Evolutionary conservation across 139 green algal species (phyloP), one percentile per base, ranked within the genome.

Genomic region (Spirogloea muscicola): DNA sequence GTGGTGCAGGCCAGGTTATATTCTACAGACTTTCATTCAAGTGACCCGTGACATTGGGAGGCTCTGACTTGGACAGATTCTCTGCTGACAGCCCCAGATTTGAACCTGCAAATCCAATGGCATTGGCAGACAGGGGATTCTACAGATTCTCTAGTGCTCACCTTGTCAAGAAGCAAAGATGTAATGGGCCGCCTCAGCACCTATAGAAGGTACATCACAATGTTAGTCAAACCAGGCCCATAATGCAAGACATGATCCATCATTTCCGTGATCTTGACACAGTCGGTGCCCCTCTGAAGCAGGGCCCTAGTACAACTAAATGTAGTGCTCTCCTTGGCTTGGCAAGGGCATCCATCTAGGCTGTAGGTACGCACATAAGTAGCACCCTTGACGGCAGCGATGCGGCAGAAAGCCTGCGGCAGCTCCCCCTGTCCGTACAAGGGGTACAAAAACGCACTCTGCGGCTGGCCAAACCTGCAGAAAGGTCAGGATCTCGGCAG

Each of bases 381-480:
- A 3, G 75, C 66, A 16, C 75, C 66, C 6, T 58, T 65, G 46
- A 82, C 75, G 3, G 75, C 75, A 39, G 66, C 75, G 5, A 67
- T 49, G 31, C 75, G 67, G 59, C 75, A 82, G 43, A 82, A 82
- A 29, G 75, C 76, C 68, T 83, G 76, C 9, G 76, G 58, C 16
- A 83, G 41, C 42, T 83, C 76, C 25, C 58, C 68, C n/a, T n/a
- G 38, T 13, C 76, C 76, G 51, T 83, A 83, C 9, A 49, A 7
- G n/a, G 76, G 37, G 34, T 34, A 62, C 10, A 83, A 34, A 29
- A 71, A 29, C 7, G 65, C 76, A n/a, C 51, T 43, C 9, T 38
- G 16, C 25, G 36, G 41, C 38, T 41, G 74, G 2, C 74, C 74
- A 40, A 76, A 80, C 72, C 57, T 76, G 29, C 16, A 16, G 44